phyloP scores from a whole-genome alignment of 306 rosid genomes.

The Vigna nakashimae region DNA sequence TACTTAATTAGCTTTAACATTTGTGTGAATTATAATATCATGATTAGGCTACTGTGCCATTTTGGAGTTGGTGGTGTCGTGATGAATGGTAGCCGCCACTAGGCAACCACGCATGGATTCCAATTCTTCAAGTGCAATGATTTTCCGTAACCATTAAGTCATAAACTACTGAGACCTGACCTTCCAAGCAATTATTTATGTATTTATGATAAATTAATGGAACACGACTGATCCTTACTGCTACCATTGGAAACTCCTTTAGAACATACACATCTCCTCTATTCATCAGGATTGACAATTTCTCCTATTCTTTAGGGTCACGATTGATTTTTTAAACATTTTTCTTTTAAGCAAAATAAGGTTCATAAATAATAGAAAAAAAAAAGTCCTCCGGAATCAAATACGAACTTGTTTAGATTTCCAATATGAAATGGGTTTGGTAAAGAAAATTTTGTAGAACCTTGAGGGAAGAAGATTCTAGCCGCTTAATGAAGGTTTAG shows the following conservation, averaged over 20 bases:
- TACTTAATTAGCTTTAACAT: constrained; percentile 3
- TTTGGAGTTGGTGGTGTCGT: constrained; percentile 20
- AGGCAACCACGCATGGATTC: constrained; percentile 1
- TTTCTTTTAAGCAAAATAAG: neutral
- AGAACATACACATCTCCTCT: neutral
- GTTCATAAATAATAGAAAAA: neutral
- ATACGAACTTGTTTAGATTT: neutral
- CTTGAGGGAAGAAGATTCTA: too few relatives aligned
- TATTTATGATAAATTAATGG: neutral
- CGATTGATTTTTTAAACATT: neutral
- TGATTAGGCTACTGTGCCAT: neutral
- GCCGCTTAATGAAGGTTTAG: neutral
- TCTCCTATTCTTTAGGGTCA: neutral
- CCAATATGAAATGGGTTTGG: neutral
- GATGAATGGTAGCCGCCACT: constrained; percentile 12
- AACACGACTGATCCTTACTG: neutral
- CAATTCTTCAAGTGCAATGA: neutral
- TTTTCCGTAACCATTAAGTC: constrained; percentile 1
- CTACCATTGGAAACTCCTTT: neutral
- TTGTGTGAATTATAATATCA: constrained; percentile 24
- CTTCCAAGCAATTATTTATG: neutral
- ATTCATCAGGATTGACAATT: neutral
- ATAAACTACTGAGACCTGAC: neutral
- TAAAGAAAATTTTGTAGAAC: neutral
- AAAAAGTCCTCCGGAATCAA: neutral